These are phyloP conservation scores for Astragalus membranaceus DNA, from an alignment of 306 rosid genomes.

Conservation along the genomic window DNA sequence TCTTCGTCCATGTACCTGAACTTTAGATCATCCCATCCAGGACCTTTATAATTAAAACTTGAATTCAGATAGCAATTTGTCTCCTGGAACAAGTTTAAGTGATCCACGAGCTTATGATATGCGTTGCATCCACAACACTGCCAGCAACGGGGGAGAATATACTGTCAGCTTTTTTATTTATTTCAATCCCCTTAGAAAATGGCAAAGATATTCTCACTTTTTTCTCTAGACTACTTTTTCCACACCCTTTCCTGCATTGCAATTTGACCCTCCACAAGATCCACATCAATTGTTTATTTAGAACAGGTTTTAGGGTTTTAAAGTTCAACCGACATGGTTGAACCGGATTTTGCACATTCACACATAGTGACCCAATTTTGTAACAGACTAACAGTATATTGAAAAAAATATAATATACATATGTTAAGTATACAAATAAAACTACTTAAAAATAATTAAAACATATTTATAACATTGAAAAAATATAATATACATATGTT, in stretches of 20 bases:
- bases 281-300: background rate
- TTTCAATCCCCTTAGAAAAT: background rate
- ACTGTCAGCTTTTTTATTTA: background rate
- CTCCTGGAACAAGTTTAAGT: constrained; percentile 88
- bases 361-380: too few relatives aligned
- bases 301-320: too few relatives aligned
- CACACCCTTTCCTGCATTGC: background rate
- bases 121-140: constrained; percentile 95
- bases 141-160: background rate
- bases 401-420: too few relatives aligned
- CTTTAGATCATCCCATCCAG: constrained; percentile 65
- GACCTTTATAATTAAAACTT: constrained; percentile 62
- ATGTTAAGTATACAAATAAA: too few relatives aligned
- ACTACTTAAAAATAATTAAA: too few relatives aligned
- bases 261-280: background rate
- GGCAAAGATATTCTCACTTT: background rate
- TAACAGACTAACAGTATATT: too few relatives aligned
- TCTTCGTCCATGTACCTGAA: constrained; percentile 56
- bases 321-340: too few relatives aligned
- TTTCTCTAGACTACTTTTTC: background rate
- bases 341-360: too few relatives aligned
- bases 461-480: too few relatives aligned
- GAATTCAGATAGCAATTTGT: constrained; percentile 81
- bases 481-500: too few relatives aligned
- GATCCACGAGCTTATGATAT: constrained; percentile 92